Evolutionary conservation across 306 rosid species (phyloP).

Genomic region (Astragalus glycyphyllos): DNA sequence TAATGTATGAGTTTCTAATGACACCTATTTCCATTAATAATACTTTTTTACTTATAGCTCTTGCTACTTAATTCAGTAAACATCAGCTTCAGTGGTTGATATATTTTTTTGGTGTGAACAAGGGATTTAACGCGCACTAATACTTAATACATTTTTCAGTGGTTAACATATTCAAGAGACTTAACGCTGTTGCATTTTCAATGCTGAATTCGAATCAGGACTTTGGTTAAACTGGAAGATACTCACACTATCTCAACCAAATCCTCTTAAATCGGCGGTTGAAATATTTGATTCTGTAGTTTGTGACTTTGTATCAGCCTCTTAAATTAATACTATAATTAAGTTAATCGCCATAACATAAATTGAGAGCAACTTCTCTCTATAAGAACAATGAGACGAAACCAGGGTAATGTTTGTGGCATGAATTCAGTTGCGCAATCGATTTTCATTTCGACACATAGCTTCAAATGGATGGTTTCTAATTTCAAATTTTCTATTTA

Average conservation of each 20-base stretch:
- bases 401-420: not conserved
- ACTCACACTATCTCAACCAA: too few species aligned
- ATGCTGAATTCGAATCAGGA: too few species aligned
- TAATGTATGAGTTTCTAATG: too few species aligned
- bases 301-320: constrained; percentile 21
- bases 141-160: too few species aligned
- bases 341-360: not conserved
- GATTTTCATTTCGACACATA: not conserved
- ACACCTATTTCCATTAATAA: constrained; percentile 9
- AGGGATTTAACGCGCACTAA: too few species aligned
- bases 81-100: constrained; percentile 5
- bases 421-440: constrained; percentile 17
- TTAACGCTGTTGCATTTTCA: too few species aligned
- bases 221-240: too few species aligned
- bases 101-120: too few species aligned
- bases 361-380: not conserved
- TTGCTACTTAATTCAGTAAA: constrained; percentile 27
- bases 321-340: constrained; percentile 14
- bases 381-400: constrained; percentile 1
- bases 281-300: constrained; percentile 10
- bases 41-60: not conserved
- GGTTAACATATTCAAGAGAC: too few species aligned
- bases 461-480: not conserved
- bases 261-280: too few species aligned
- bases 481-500: not conserved